Percentiles rank a stretch among this genome's conserved stretches.
phyloP scores from a whole-genome alignment of 345 rosid species.

The Melastoma malabathricum region DNA sequence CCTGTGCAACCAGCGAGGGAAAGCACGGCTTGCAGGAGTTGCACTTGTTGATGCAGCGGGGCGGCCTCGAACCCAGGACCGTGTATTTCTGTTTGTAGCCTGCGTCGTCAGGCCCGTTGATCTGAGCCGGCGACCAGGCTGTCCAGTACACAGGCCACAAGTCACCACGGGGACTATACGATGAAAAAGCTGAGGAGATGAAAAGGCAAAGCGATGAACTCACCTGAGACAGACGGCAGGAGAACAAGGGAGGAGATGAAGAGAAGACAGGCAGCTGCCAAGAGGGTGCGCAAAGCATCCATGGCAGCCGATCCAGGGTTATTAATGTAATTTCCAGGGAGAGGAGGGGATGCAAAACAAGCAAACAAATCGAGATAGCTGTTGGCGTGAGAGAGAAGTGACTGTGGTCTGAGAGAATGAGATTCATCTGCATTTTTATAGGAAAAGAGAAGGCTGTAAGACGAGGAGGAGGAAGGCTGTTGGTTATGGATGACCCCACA shows the following conservation, averaged over 20 bases:
- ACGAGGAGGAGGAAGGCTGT: no score
- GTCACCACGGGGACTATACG: neutral
- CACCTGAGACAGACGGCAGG: conserved; percentile 1
- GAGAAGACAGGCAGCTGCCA: conserved; percentile 1
- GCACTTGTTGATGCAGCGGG: conserved; percentile 53
- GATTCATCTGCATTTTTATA: conserved; percentile 17
- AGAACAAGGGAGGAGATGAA: conserved; percentile 1
- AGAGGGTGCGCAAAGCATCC: neutral
- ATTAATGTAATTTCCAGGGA: conserved; percentile 1
- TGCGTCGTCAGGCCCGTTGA: neutral
- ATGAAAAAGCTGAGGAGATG: neutral
- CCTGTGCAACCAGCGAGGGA: conserved; percentile 33
- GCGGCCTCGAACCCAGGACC: conserved; percentile 71
- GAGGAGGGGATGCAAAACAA: neutral
- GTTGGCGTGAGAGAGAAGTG: no score
- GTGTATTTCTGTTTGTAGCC: conserved; percentile 14
- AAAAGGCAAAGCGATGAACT: neutral
- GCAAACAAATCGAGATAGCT: neutral
- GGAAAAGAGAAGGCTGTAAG: conserved; percentile 10
- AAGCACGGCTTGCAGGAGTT: conserved; percentile 51
- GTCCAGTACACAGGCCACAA: neutral
- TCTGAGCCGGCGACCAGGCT: neutral
- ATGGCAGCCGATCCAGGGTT: neutral
- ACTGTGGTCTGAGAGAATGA: no score
- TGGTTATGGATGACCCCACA: no score